Evolutionary conservation across 148 eudicot genomes (phyloP).

Genomic region (Polygonum aviculare): DNA sequence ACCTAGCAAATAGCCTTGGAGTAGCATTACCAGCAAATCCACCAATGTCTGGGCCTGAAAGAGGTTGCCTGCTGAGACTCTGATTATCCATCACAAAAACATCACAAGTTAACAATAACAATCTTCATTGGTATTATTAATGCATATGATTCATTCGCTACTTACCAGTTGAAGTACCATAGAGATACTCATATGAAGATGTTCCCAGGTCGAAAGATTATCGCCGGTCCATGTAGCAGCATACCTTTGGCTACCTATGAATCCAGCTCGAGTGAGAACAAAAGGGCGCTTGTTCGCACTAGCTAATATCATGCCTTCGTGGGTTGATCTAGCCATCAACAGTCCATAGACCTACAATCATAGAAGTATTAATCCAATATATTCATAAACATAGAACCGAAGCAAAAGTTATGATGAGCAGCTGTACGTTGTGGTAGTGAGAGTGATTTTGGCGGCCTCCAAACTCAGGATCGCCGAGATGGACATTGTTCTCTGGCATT

Average conservation of each 20-base stretch:
- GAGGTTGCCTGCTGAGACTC: constrained; percentile 98
- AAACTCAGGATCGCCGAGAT: constrained; percentile 74
- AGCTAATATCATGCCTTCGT: constrained; percentile 85
- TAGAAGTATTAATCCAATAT: not conserved
- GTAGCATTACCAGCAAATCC: constrained; percentile 99
- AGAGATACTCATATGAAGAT: constrained; percentile 91
- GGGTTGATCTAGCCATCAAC: constrained; percentile 97
- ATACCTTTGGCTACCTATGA: constrained; percentile 91
- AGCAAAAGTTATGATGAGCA: constrained; percentile 4
- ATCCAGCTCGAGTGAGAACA: constrained; percentile 97
- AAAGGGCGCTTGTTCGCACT: constrained; percentile 69
- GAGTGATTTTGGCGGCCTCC: constrained; percentile 90
- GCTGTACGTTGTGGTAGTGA: constrained; percentile 77
- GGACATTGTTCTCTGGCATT: constrained; percentile 94
- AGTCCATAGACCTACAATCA: constrained; percentile 74
- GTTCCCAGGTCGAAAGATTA: constrained; percentile 98
- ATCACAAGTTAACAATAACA: not conserved
- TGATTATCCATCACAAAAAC: constrained; percentile 17
- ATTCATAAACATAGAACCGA: not conserved
- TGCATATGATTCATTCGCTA: not conserved
- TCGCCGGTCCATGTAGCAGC: constrained; percentile 99
- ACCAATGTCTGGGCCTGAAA: constrained; percentile 97
- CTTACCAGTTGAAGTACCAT: constrained; percentile 97
- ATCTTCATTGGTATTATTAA: not conserved
- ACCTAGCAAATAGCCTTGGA: constrained; percentile 90